Conservation (phyloP, 257 asterid species). For the Pogostemon cablin region DNA sequence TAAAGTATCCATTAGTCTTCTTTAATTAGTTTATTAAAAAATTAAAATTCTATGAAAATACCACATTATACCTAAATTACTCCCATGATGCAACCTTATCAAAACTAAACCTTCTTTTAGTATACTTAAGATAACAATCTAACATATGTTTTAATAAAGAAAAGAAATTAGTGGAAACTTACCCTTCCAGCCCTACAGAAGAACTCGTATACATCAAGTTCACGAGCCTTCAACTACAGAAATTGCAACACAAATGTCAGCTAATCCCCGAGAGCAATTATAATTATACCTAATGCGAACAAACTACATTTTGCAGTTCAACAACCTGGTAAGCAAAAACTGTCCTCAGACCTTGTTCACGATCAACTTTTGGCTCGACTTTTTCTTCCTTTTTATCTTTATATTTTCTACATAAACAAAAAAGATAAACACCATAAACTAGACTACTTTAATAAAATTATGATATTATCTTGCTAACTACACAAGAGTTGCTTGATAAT, state of each 20-base stretch:
- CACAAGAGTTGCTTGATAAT: constrained; percentile 41
- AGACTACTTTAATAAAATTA: constrained; percentile 11
- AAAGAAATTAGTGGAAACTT: constrained; percentile 17
- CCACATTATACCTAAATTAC: too few species aligned
- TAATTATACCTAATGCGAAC: constrained; percentile 27
- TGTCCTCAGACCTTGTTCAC: constrained; percentile 69
- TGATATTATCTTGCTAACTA: constrained; percentile 35
- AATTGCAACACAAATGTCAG: constrained; percentile 34
- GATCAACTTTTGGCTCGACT: constrained; percentile 61
- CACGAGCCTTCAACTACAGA: constrained; percentile 65
- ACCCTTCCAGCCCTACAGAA: constrained; percentile 83
- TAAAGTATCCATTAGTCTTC: too few species aligned
- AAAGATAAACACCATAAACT: constrained; percentile 20
- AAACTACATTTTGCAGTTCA: constrained; percentile 27
- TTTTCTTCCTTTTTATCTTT: constrained; percentile 63
- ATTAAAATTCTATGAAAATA: too few species aligned
- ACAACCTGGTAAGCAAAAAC: constrained; percentile 81
- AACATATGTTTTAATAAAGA: constrained; percentile 18
- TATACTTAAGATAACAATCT: background rate
- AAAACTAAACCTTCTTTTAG: too few species aligned
- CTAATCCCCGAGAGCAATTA: constrained; percentile 25
- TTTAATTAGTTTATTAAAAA: too few species aligned
- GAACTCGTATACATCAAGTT: constrained; percentile 68
- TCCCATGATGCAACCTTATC: too few species aligned
- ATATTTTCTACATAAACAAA: constrained; percentile 50